Evolutionary conservation across 352 stramenopile species (phyloP), one percentile per base, ranked within the genome.

Genomic region (Phytophthora melonis): DNA sequence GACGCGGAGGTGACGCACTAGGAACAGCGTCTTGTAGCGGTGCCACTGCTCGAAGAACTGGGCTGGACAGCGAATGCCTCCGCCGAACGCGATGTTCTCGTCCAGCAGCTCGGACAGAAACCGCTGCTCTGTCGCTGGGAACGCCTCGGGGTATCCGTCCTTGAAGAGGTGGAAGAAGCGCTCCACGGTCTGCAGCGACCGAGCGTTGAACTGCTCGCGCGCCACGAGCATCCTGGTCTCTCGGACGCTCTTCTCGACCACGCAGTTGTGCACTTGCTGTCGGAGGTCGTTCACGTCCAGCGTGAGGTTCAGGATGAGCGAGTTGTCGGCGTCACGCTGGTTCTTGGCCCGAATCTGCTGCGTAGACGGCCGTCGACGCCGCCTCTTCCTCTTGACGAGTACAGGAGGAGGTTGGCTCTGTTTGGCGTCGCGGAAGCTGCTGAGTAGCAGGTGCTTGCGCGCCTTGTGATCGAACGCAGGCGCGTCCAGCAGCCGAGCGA

Each of bases 21-120:
- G 74, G 19, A 90, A 80, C 43, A 86, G 19, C 16, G 70, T 50
- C 63, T 82, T 87, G 70, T 87, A 87, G 39, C 72, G 68, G 1
- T 50, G 63, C 82, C 82, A 86, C 52, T 88, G 81, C 47, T 85
- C 77, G 14, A 83, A 73, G 47, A 90, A 80, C 9, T 77, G 53
- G 0, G 49, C 41, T 27, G 62, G 19, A 1, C 76, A 77, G 9
- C 13, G 41, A 10, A 68, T 30, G 9, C 53, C 45, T 19, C 65
- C 60, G 1, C 64, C 70, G 27, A 84, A 63, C 13, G 27, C 21
- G 39, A 86, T 53, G 19, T 83, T 54, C 13, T 66, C 19, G 19
- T 73, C 72, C n/a, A 85, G 25, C 18, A 70, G 36, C 14, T 50
- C 25, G 1, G 27, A n/a, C 23, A 87, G 58, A 63, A 79, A 85